A percentile compares a stretch with the other conserved stretches of the same genome.
Conservation (phyloP, 2,329 filamentous ascomycete genomes). For the Nannizziopsis barbatae region DNA sequence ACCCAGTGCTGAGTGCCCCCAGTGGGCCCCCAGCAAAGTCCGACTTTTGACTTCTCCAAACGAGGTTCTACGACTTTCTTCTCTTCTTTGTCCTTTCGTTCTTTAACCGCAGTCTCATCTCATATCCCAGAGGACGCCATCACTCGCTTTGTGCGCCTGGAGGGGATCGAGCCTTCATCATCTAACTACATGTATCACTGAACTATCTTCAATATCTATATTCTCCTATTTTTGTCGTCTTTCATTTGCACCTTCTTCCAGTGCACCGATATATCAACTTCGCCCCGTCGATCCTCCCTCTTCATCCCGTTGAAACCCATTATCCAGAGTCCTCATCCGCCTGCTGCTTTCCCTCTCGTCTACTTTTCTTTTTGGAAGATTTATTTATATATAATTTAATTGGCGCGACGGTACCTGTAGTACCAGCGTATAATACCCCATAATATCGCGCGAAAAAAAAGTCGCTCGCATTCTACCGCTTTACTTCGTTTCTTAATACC, state of each 20-base stretch:
- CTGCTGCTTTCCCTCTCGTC: too few species aligned
- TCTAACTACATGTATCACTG: constrained; percentile 11
- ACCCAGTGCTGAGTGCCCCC: background rate
- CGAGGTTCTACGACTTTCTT: background rate
- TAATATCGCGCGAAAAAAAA: background rate
- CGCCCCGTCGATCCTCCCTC: background rate
- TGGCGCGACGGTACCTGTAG: too few species aligned
- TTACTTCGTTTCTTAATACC: background rate
- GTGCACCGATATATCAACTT: too few species aligned
- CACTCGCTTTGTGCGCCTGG: constrained; percentile 14
- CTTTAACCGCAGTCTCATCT: background rate
- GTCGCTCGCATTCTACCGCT: background rate
- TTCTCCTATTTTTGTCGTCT: constrained; percentile 18
- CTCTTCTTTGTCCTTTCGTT: background rate
- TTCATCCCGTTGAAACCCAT: background rate
- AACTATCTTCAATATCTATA: background rate
- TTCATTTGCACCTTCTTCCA: constrained; percentile 3
- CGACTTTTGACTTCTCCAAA: background rate
- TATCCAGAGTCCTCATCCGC: too few species aligned
- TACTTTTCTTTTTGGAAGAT: background rate
- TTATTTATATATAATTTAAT: background rate
- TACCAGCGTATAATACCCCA: background rate
- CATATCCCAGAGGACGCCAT: constrained; percentile 10
- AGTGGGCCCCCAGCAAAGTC: background rate
- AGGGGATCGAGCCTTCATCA: constrained; percentile 9